Conservation (phyloP, 306 rosid species). For the Lathyrus sativus region DNA sequence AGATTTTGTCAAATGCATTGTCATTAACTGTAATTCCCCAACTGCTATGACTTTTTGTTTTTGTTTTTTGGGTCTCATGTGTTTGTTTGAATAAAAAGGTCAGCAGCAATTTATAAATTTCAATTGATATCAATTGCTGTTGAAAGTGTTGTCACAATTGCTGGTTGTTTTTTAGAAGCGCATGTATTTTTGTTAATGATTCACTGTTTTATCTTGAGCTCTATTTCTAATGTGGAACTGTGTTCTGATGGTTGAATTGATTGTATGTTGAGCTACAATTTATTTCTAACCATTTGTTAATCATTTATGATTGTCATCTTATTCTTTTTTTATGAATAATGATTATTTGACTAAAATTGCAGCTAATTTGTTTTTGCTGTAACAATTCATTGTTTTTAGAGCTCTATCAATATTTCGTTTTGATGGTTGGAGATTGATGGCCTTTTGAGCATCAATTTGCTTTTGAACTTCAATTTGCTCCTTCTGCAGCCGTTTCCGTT, state of each 20-base stretch:
- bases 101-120: no score
- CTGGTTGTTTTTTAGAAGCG: not conserved
- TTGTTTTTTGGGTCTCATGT: no score
- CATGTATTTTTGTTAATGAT: not conserved
- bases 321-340: not conserved
- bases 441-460: not conserved
- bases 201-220: not conserved
- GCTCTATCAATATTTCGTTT: not conserved
- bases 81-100: no score
- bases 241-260: constrained; percentile 1
- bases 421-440: constrained; percentile 20
- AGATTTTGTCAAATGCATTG: no score
- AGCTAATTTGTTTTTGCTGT: not conserved
- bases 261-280: not conserved
- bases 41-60: no score
- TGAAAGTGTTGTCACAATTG: not conserved
- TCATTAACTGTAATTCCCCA: no score
- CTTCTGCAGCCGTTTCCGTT: not conserved
- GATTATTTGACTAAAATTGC: not conserved
- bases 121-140: no score
- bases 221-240: not conserved
- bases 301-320: not conserved
- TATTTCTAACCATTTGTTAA: not conserved
- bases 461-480: not conserved
- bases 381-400: not conserved